Evolutionary conservation across 805 yeast species (phyloP), one percentile per base, ranked within the genome.

Genomic region (Starmerella etchellsii): DNA sequence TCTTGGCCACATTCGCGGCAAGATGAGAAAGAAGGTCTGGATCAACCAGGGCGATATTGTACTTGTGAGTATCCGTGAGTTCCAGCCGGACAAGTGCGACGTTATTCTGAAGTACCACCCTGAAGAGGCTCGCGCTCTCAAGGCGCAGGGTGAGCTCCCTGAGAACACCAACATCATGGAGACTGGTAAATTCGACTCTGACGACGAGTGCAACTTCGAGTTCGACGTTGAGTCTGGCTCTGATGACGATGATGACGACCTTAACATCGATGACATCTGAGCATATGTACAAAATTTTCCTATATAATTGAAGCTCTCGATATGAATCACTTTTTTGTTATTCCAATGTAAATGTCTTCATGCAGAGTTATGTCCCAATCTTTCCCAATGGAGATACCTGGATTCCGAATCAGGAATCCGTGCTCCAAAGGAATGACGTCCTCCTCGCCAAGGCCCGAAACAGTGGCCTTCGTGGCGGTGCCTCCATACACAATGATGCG

Each of bases 11-110:
- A 91, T 91, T 59, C 83, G 99, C 73, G 99, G 99, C 57, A 91
- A 91, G 63, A 74, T 91, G 68, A 82, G 99, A 74, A 91, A 91
- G 79, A 91, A 88, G 75, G 98, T 91, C 47, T 91, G 99, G 99
- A 87, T 91, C 84, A 82, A 82, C 36, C 97, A 85, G 64, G 98
- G 98, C 69, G 99, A 91, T 62, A 91, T 91, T 55, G 84, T 91
- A 54, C 70, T 91, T 59, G 91, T 88, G 36, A 87, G 95, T 7
- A 74, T 91, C 56, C 85, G 99, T 73, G 99, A 91, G 59, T 91
- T 91, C 76, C 96, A 91, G 67, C 96, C 88, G 58, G 95, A 83
- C 48, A 94, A 82, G 64, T 91, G 96, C 70, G 99, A 91, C 63
- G 96, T 91, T 53, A 88, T 91, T 43, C 93, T 88, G 65, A 91